phyloP scores from a whole-genome alignment of 352 stramenopile species.

The Phytophthora rubi region DNA sequence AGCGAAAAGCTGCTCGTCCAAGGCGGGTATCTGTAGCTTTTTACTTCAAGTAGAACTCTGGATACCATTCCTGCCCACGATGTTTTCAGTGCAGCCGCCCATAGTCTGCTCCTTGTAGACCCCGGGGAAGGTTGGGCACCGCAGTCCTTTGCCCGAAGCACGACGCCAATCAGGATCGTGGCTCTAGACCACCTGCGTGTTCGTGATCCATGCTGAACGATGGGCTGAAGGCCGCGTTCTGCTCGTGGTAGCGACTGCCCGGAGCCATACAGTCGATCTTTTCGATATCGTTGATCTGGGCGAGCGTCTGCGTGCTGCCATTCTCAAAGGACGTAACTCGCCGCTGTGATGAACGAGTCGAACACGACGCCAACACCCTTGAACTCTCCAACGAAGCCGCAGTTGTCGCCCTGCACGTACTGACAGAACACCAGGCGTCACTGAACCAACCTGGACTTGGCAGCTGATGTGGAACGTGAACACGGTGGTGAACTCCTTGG shows the following conservation, averaged over 20 bases:
- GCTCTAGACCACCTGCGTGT: slow-evolving; percentile 66
- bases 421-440: slow-evolving; percentile 74
- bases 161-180: slow-evolving; percentile 73
- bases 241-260: slow-evolving; percentile 84
- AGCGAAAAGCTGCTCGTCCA: too few relatives aligned
- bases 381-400: slow-evolving; percentile 80
- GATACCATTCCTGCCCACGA: too few relatives aligned
- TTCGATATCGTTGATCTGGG: slow-evolving; percentile 72
- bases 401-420: slow-evolving; percentile 73
- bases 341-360: slow-evolving; percentile 82
- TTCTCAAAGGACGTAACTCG: slow-evolving; percentile 85
- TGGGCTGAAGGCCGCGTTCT: slow-evolving; percentile 77
- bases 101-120: too few relatives aligned
- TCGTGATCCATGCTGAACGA: slow-evolving; percentile 84
- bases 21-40: too few relatives aligned
- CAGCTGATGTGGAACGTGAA: slow-evolving; percentile 87
- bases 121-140: too few relatives aligned
- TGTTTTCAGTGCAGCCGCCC: too few relatives aligned
- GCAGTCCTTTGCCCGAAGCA: slow-evolving; percentile 53
- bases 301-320: slow-evolving; percentile 74
- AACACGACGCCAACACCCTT: slow-evolving; percentile 82
- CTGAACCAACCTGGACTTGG: slow-evolving; percentile 78
- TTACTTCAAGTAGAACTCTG: too few relatives aligned
- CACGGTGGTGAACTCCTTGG: slow-evolving; percentile 74
- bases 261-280: slow-evolving; percentile 82